Evolutionary conservation across 495 filamentous ascomycete species (phyloP).

Genomic region (Penicillium desertorum): DNA sequence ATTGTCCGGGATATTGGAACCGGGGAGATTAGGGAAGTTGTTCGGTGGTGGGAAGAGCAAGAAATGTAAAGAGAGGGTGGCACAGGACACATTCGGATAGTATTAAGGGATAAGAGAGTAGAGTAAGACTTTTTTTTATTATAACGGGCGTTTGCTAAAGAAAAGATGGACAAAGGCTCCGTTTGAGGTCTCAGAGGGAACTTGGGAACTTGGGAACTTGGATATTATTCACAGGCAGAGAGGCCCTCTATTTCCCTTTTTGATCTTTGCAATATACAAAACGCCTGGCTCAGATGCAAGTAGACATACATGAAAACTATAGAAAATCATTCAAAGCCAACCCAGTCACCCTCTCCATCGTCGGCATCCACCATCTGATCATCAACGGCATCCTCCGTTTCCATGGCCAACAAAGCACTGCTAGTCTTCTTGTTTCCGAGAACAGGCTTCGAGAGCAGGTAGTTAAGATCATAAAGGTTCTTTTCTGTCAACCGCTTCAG

Average conservation of each 20-base stretch:
- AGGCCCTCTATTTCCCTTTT: slow-evolving; percentile 15
- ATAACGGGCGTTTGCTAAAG: slow-evolving; percentile 8
- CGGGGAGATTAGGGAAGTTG: not conserved
- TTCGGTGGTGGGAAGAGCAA: slow-evolving; percentile 16
- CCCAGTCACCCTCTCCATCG: slow-evolving; percentile 42
- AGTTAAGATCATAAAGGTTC: slow-evolving; percentile 83
- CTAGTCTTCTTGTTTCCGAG: slow-evolving; percentile 37
- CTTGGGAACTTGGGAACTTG: slow-evolving; percentile 2
- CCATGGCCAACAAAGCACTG: slow-evolving; percentile 30
- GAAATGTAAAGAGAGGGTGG: slow-evolving; percentile 16
- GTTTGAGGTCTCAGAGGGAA: slow-evolving; percentile 15
- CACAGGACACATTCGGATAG: slow-evolving; percentile 23
- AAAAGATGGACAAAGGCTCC: not conserved
- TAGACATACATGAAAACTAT: slow-evolving; percentile 31
- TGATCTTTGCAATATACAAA: slow-evolving; percentile 31
- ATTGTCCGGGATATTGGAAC: not conserved
- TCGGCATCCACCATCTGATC: slow-evolving; percentile 38
- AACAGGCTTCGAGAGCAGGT: slow-evolving; percentile 57
- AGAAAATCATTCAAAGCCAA: slow-evolving; percentile 40
- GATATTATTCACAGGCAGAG: slow-evolving; percentile 9
- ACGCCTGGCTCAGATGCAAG: slow-evolving; percentile 49
- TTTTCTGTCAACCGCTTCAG: slow-evolving; percentile 75
- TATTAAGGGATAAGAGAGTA: slow-evolving; percentile 6
- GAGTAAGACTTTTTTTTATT: not conserved
- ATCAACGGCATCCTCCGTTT: slow-evolving; percentile 30